Evolutionary conservation across 495 filamentous ascomycete species (phyloP).

Genomic region (Amphirosellinia nigrospora): DNA sequence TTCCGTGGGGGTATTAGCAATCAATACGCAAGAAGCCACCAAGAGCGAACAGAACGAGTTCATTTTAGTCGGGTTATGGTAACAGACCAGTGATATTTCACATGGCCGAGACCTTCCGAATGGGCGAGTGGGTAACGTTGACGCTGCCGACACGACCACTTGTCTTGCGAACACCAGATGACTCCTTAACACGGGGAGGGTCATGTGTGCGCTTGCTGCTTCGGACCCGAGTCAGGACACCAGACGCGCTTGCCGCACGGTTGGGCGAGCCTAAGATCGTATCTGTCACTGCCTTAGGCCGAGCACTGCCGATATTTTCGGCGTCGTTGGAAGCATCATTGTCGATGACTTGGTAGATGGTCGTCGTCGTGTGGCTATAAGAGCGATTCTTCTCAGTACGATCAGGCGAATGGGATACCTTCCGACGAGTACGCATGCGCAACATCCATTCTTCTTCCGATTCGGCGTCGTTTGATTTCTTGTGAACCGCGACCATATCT

Average conservation of each 20-base stretch:
- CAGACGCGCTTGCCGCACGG: constrained; percentile 67
- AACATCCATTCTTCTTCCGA: constrained; percentile 80
- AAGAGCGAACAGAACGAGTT: constrained; percentile 26
- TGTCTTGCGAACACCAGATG: constrained; percentile 80
- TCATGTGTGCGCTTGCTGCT: constrained; percentile 66
- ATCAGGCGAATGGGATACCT: constrained; percentile 52
- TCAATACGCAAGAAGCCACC: constrained; percentile 31
- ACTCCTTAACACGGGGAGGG: constrained; percentile 58
- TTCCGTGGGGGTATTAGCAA: constrained; percentile 31
- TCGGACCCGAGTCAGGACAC: constrained; percentile 76
- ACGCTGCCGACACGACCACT: constrained; percentile 91
- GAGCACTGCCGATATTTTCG: constrained; percentile 56
- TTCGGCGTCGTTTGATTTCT: constrained; percentile 62
- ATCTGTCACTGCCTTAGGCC: constrained; percentile 68
- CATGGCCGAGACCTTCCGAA: constrained; percentile 52
- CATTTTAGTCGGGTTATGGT: constrained; percentile 7
- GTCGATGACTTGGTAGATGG: constrained; percentile 58
- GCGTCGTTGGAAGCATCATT: constrained; percentile 62
- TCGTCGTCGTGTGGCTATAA: constrained; percentile 64
- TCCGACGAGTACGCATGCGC: constrained; percentile 69
- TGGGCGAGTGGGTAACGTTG: constrained; percentile 43
- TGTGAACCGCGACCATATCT: constrained; percentile 57
- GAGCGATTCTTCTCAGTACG: constrained; percentile 53
- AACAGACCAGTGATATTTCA: constrained; percentile 23
- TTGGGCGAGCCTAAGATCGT: constrained; percentile 39